phyloP scores from a whole-genome alignment of 164 flowering plant genomes.

The Paratinospora sagittata region DNA sequence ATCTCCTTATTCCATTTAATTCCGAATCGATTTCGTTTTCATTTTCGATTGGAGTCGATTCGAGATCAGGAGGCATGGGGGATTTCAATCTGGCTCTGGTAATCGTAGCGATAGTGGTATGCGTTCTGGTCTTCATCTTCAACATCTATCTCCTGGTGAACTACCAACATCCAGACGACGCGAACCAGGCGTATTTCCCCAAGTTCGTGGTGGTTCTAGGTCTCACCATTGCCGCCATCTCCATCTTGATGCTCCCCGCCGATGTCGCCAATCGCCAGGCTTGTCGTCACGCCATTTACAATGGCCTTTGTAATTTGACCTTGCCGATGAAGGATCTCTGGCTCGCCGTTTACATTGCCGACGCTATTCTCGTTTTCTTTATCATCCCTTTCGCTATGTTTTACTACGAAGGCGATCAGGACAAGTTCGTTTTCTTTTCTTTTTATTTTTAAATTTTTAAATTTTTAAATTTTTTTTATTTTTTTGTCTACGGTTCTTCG shows the following conservation, averaged over 20 bases:
- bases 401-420: too few species aligned
- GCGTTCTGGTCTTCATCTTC: constrained; percentile 72
- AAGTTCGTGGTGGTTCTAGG: constrained; percentile 93
- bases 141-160: constrained; percentile 89
- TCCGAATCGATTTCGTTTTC: constrained; percentile 5
- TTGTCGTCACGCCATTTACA: constrained; percentile 80
- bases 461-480: too few species aligned
- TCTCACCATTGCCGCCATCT: constrained; percentile 78
- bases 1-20: too few species aligned
- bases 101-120: constrained; percentile 81
- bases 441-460: too few species aligned
- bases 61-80: constrained; percentile 46
- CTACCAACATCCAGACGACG: constrained; percentile 94
- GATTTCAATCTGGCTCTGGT: constrained; percentile 93
- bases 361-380: constrained; percentile 89
- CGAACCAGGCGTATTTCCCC: constrained; percentile 93
- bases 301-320: constrained; percentile 89
- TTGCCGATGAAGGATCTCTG: constrained; percentile 96
- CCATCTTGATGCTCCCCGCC: constrained; percentile 95
- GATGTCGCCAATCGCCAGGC: constrained; percentile 98
- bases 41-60: constrained; percentile 15
- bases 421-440: too few species aligned
- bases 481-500: too few species aligned
- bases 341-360: constrained; percentile 81
- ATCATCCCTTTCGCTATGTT: constrained; percentile 77